Percentiles rank a stretch among this genome's conserved stretches.
Conservation (phyloP, 1,284 basidiomycete species). For the Trichosporon sp. region DNA sequence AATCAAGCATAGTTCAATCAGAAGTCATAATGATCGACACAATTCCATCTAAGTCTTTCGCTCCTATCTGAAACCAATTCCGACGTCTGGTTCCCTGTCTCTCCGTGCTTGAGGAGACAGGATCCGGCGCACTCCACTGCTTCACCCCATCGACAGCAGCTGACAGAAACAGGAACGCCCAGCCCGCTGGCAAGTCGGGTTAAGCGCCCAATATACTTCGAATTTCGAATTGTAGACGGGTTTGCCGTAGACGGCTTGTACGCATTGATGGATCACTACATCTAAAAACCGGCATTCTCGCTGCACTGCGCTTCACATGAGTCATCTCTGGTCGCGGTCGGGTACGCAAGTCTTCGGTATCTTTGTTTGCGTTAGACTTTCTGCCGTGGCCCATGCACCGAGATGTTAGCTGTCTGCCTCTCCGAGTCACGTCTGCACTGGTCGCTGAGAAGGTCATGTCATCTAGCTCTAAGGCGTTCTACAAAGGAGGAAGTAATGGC, state of each 20-base stretch:
- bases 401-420: not conserved
- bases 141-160: not conserved
- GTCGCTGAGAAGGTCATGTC: not conserved
- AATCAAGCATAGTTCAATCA: conserved; percentile 89
- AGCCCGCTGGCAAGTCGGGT: conserved; percentile 56
- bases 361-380: not conserved
- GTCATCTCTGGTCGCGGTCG: not conserved
- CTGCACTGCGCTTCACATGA: not conserved
- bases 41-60: conserved; percentile 64
- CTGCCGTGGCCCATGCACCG: conserved; percentile 7
- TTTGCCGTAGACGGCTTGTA: conserved; percentile 36
- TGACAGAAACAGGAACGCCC: conserved; percentile 50
- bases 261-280: conserved; percentile 34
- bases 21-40: conserved; percentile 70
- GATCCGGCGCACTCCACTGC: conserved; percentile 27
- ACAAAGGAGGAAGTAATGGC: not conserved
- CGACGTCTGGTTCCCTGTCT: conserved; percentile 25
- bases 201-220: conserved; percentile 36
- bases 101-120: conserved; percentile 19
- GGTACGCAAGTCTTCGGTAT: not conserved
- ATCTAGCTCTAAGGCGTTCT: conserved; percentile 9
- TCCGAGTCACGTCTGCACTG: not conserved
- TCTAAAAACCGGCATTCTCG: conserved; percentile 22
- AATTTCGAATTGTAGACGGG: conserved; percentile 24
- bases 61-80: conserved; percentile 75